Conservation (phyloP, 306 rosid species). For the Casuarina glauca region DNA sequence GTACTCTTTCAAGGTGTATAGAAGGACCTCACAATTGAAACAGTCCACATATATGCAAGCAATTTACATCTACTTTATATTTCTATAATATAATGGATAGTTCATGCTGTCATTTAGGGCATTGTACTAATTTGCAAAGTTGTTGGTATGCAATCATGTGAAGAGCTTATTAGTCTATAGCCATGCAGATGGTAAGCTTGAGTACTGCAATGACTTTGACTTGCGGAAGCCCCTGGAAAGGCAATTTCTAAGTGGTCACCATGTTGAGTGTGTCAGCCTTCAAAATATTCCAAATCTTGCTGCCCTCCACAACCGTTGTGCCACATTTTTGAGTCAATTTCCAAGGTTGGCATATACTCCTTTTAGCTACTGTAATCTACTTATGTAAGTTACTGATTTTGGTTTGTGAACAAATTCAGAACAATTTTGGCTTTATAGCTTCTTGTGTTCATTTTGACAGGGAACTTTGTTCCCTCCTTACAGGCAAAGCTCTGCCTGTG, state of each 20-base stretch:
- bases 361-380: constrained; percentile 4
- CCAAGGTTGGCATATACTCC: constrained; percentile 44
- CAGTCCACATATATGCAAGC: neutral
- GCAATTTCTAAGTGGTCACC: constrained; percentile 53
- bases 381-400: neutral
- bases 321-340: constrained; percentile 64
- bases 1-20: neutral
- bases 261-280: constrained; percentile 67
- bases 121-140: neutral
- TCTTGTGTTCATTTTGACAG: neutral
- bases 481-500: neutral
- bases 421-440: constrained; percentile 7
- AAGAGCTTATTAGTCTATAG: constrained; percentile 5
- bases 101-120: neutral
- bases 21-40: neutral
- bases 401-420: neutral
- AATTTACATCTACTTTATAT: constrained; percentile 1
- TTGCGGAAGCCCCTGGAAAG: constrained; percentile 78
- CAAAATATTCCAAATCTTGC: constrained; percentile 60
- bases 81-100: neutral
- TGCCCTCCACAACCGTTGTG: constrained; percentile 56
- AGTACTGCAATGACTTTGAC: constrained; percentile 81
- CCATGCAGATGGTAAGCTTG: constrained; percentile 53
- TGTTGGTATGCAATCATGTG: constrained; percentile 8
- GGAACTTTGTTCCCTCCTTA: neutral